Evolutionary conservation across 305 asterid species (phyloP).

Genomic region (Fraxinus sp.): DNA sequence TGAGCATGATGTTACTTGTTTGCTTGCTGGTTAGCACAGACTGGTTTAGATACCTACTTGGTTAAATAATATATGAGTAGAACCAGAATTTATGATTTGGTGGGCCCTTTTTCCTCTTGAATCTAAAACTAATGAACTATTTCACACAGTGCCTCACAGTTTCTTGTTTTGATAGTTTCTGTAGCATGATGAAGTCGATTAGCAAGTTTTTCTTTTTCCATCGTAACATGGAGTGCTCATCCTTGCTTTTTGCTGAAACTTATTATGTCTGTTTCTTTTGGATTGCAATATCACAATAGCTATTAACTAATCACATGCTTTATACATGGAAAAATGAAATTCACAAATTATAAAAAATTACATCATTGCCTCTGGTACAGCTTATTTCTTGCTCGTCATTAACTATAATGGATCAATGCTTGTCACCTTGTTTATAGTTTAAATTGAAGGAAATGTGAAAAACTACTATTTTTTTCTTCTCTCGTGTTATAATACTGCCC

Average conservation of each 20-base stretch:
- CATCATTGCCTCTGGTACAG: not conserved
- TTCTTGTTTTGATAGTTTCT: not conserved
- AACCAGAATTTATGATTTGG: not conserved
- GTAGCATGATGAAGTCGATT: not conserved
- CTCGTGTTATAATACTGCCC: not conserved
- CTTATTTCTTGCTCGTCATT: not conserved
- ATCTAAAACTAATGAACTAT: not conserved
- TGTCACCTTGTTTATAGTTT: not conserved
- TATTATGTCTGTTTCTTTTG: not conserved
- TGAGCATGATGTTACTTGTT: not conserved
- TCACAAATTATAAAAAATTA: not conserved
- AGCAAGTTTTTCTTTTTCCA: not conserved
- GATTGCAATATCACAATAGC: not conserved
- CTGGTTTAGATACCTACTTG: not conserved
- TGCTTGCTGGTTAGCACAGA: not conserved
- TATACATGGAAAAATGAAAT: not conserved
- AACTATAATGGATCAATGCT: not conserved
- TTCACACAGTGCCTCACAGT: not conserved
- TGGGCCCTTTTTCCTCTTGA: not conserved
- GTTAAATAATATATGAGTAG: not conserved
- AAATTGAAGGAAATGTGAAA: not conserved
- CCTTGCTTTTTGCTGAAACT: not conserved
- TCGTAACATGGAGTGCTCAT: not conserved
- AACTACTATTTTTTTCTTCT: not conserved
- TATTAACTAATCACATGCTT: not conserved